Conservation (phyloP, 805 yeast genomes). For the Candida coquimbonensis region DNA sequence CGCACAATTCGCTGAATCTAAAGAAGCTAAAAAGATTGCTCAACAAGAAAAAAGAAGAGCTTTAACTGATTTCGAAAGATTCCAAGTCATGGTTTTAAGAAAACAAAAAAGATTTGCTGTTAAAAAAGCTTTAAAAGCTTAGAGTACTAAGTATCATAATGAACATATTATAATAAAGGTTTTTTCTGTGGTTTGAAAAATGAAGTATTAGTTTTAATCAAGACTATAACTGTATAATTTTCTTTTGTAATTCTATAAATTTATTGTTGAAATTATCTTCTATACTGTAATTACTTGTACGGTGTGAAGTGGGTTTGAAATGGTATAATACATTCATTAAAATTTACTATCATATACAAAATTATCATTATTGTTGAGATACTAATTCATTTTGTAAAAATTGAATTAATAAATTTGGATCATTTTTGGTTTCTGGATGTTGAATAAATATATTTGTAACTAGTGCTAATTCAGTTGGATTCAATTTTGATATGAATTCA, state of each 20-base stretch:
- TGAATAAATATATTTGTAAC: slow-evolving; percentile 18
- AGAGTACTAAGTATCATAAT: slow-evolving; percentile 20
- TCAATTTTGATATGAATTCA: slow-evolving; percentile 14
- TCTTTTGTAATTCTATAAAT: slow-evolving; percentile 10
- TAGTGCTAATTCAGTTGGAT: slow-evolving; percentile 13
- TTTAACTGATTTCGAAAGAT: slow-evolving; percentile 97
- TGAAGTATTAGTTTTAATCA: slow-evolving; percentile 11
- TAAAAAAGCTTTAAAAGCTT: slow-evolving; percentile 94
- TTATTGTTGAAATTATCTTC: neutral
- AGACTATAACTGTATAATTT: slow-evolving; percentile 8
- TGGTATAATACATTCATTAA: neutral
- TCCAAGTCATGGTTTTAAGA: slow-evolving; percentile 96
- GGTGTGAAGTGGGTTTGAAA: too few species aligned
- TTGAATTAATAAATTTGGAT: slow-evolving; percentile 16
- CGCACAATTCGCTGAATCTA: slow-evolving; percentile 84
- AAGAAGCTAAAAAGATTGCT: slow-evolving; percentile 98
- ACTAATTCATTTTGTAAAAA: slow-evolving; percentile 12
- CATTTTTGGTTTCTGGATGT: slow-evolving; percentile 15
- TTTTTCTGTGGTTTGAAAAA: slow-evolving; percentile 3
- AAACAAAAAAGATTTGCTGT: slow-evolving; percentile 95
- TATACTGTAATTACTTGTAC: too few species aligned
- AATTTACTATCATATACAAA: neutral
- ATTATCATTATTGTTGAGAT: neutral
- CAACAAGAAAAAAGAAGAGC: slow-evolving; percentile 89
- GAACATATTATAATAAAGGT: slow-evolving; percentile 22